Conservation (phyloP, 78 protist genomes). For the Dictyostelium citrinum region DNA sequence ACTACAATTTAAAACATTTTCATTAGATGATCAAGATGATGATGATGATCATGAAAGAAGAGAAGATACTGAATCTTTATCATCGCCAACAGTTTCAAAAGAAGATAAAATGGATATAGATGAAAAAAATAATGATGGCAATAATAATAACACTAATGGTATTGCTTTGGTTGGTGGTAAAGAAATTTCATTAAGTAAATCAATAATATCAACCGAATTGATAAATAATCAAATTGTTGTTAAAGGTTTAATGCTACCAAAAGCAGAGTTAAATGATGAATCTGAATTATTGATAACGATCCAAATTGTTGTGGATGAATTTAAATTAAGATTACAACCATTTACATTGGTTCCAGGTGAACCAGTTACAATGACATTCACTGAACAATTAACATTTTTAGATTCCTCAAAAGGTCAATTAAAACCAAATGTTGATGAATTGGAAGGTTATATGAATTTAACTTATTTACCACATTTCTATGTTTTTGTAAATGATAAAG, state of each 20-base stretch:
- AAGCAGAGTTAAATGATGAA: background rate
- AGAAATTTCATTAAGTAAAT: background rate
- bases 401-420: background rate
- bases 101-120: slow-evolving; percentile 1
- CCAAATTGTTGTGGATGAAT: background rate
- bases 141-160: no score
- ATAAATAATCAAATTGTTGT: slow-evolving; percentile 4
- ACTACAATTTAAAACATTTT: background rate
- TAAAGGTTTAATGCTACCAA: background rate
- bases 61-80: background rate
- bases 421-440: background rate
- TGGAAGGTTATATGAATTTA: slow-evolving; percentile 3
- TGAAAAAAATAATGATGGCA: no score
- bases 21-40: background rate
- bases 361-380: slow-evolving; percentile 4
- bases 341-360: background rate
- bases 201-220: background rate
- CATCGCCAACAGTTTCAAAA: background rate
- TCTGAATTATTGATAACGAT: background rate
- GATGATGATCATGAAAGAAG: background rate
- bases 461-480: slow-evolving; percentile 2
- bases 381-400: background rate
- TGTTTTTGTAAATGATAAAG: slow-evolving; percentile 13
- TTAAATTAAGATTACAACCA: background rate
- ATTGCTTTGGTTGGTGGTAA: background rate